phyloP scores from a whole-genome alignment of 179 eudicot genomes.

The Amaranthus tricolor region DNA sequence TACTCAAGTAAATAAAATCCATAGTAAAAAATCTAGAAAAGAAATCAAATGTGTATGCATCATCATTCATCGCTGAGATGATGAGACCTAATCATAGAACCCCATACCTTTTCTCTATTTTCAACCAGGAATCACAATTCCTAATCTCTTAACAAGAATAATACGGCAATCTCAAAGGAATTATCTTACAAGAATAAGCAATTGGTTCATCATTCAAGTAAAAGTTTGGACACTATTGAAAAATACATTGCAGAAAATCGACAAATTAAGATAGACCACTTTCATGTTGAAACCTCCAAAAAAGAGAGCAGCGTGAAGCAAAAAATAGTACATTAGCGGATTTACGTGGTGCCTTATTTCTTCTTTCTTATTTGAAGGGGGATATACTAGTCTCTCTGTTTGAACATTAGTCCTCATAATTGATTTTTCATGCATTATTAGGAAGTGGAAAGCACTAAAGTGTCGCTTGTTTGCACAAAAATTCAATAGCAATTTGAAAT shows the following conservation, averaged over 20 bases:
- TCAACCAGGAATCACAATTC: slow-evolving; percentile 10
- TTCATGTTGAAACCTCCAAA: not conserved
- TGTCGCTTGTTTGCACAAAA: too few species aligned
- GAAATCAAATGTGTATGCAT: not conserved
- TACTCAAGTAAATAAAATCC: slow-evolving; percentile 17
- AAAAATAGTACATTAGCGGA: too few species aligned
- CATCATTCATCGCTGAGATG: too few species aligned
- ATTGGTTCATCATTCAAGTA: not conserved
- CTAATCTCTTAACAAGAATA: slow-evolving; percentile 4
- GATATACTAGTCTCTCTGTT: not conserved
- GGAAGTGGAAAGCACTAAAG: not conserved
- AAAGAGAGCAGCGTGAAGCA: not conserved
- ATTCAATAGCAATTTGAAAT: too few species aligned
- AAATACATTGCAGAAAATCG: not conserved
- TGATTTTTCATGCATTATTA: not conserved
- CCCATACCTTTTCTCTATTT: slow-evolving; percentile 7
- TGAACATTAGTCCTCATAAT: not conserved
- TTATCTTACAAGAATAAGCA: not conserved
- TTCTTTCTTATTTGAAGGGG: not conserved
- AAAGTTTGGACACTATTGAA: not conserved
- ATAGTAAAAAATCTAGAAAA: slow-evolving; percentile 12
- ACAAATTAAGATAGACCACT: not conserved
- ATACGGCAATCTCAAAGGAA: not conserved
- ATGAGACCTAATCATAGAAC: not conserved
- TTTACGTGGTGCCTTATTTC: not conserved